Conservation (phyloP, 139 green algal species). For the Chara braunii region DNA sequence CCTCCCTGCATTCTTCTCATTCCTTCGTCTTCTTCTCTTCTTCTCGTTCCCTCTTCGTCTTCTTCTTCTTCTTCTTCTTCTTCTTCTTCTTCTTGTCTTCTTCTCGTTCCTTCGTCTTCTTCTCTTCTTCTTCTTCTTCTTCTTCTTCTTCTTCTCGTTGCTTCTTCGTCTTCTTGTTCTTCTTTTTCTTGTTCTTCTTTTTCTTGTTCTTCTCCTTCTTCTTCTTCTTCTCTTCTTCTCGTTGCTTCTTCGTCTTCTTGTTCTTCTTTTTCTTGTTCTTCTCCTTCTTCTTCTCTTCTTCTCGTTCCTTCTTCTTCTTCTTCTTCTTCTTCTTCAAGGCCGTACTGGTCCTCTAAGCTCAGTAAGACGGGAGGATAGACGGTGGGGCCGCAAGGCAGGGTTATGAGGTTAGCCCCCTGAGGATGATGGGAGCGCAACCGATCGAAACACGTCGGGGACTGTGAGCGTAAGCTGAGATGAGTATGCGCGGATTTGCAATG, state of each 20-base stretch:
- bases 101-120: too few relatives aligned
- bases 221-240: background rate
- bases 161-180: background rate
- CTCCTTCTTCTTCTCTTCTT: background rate
- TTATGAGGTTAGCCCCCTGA: background rate
- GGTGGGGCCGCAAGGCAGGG: background rate
- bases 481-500: background rate
- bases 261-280: background rate
- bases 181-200: background rate
- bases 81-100: too few relatives aligned
- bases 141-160: background rate
- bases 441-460: too few relatives aligned
- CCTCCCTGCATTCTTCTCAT: too few relatives aligned
- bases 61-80: too few relatives aligned
- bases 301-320: background rate
- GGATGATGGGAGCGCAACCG: too few relatives aligned
- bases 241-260: background rate
- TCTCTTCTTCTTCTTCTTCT: background rate
- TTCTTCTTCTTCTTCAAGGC: background rate
- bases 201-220: background rate
- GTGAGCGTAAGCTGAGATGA: background rate
- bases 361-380: background rate
- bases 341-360: background rate
- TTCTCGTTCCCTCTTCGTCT: too few relatives aligned
- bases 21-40: too few relatives aligned